A percentile compares a stretch with the other conserved stretches of the same genome.
phyloP scores from a whole-genome alignment of 345 rosid genomes.

The Gossypioides kirkii region DNA sequence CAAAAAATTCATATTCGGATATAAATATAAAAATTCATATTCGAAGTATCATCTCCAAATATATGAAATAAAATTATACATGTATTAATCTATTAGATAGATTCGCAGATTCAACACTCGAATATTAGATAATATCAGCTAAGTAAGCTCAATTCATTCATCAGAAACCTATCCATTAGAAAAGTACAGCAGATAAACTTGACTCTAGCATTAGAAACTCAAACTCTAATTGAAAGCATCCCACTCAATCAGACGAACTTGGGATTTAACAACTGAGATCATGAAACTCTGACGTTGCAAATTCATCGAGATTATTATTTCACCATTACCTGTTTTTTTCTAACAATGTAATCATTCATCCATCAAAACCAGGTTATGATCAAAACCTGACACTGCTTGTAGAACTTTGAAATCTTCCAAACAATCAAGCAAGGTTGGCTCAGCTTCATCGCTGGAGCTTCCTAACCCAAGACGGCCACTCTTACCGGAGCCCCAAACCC shows the following conservation, averaged over 20 bases:
- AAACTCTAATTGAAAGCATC: background rate
- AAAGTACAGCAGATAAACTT: background rate
- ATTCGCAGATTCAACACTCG: no score
- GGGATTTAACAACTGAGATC: background rate
- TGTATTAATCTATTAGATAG: no score
- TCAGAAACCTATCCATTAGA: background rate
- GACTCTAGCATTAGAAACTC: background rate
- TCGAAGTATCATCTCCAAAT: no score
- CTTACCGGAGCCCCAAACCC: slow-evolving; percentile 89
- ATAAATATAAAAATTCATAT: no score
- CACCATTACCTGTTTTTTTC: background rate
- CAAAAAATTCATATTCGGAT: no score
- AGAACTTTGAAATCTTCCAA: slow-evolving; percentile 50
- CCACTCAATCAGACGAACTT: background rate
- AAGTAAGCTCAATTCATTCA: background rate
- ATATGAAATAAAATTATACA: no score
- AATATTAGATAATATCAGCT: no score
- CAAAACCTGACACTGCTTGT: slow-evolving; percentile 72
- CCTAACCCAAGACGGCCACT: slow-evolving; percentile 86
- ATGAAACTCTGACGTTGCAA: background rate
- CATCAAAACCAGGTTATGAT: slow-evolving; percentile 62
- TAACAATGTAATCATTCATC: slow-evolving; percentile 26
- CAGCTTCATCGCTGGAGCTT: slow-evolving; percentile 62
- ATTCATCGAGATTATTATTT: background rate
- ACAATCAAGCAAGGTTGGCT: slow-evolving; percentile 54